These are phyloP conservation scores for Ormosia emarginata DNA, from an alignment of 306 rosid species.

Conservation along the genomic window DNA sequence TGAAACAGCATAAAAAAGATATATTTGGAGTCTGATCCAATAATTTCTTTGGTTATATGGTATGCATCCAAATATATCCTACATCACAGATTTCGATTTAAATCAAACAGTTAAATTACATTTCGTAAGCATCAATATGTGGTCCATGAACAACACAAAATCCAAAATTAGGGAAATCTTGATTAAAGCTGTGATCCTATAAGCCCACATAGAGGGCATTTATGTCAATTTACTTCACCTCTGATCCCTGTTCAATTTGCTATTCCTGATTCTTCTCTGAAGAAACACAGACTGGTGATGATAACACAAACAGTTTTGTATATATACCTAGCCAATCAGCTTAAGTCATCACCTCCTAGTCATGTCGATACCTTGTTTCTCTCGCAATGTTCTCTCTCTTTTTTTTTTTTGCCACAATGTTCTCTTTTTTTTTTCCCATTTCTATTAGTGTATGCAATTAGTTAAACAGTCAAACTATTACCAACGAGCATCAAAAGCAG, in stretches of 20 bases:
- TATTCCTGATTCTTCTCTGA: not conserved
- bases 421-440: no score
- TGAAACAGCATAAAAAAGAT: not conserved
- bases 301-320: not conserved
- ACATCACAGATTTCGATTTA: not conserved
- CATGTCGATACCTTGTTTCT: not conserved
- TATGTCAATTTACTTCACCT: not conserved
- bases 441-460: not conserved
- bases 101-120: not conserved
- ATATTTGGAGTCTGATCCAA: not conserved
- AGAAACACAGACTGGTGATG: not conserved
- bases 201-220: not conserved
- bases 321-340: not conserved
- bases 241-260: not conserved
- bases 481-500: slow-evolving; percentile 1
- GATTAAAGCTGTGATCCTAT: not conserved
- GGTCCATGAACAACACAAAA: slow-evolving; percentile 4
- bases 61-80: not conserved
- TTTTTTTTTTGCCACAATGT: not conserved
- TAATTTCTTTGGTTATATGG: not conserved
- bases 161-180: not conserved
- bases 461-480: not conserved
- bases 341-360: not conserved
- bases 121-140: not conserved
- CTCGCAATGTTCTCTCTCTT: not conserved